A percentile compares a stretch with the other conserved stretches of the same genome.
These are phyloP conservation scores for Tylopilus sp. DNA, from an alignment of 768 basidiomycete species.

Conservation along the genomic window DNA sequence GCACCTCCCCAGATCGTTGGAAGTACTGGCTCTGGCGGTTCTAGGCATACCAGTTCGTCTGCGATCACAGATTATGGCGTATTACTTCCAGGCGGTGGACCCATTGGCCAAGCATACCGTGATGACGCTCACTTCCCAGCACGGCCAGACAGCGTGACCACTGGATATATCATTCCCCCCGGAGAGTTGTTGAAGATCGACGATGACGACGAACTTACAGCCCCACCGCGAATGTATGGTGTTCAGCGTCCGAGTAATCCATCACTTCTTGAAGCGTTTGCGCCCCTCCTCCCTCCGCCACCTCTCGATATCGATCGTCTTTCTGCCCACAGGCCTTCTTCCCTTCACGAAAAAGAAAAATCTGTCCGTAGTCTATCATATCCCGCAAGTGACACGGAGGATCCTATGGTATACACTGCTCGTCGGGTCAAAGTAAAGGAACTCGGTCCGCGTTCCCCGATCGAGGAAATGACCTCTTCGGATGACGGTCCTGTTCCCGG, in stretches of 20 bases:
- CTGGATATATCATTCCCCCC: conserved; percentile 36
- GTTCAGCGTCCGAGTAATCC: conserved; percentile 21
- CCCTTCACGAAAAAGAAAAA: conserved; percentile 32
- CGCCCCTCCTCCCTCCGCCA: conserved; percentile 40
- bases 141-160: conserved; percentile 30
- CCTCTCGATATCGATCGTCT: conserved; percentile 34
- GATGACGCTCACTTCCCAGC: conserved; percentile 23
- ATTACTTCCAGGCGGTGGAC: conserved; percentile 30
- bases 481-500: conserved; percentile 24
- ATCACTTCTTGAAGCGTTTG: conserved; percentile 25
- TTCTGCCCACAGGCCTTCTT: conserved; percentile 22
- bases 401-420: conserved; percentile 33
- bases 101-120: conserved; percentile 32
- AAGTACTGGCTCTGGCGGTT: conserved; percentile 37
- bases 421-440: conserved; percentile 40
- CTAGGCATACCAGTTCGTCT: conserved; percentile 41
- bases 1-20: conserved; percentile 36
- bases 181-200: conserved; percentile 34
- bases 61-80: conserved; percentile 35
- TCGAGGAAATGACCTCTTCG: conserved; percentile 16
- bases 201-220: conserved; percentile 29
- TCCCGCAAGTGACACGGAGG: conserved; percentile 32
- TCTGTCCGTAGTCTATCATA: conserved; percentile 32
- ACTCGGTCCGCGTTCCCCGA: conserved; percentile 25
- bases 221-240: conserved; percentile 30